phyloP scores from a whole-genome alignment of 148 eudicot species.

The Cornus suecica region DNA sequence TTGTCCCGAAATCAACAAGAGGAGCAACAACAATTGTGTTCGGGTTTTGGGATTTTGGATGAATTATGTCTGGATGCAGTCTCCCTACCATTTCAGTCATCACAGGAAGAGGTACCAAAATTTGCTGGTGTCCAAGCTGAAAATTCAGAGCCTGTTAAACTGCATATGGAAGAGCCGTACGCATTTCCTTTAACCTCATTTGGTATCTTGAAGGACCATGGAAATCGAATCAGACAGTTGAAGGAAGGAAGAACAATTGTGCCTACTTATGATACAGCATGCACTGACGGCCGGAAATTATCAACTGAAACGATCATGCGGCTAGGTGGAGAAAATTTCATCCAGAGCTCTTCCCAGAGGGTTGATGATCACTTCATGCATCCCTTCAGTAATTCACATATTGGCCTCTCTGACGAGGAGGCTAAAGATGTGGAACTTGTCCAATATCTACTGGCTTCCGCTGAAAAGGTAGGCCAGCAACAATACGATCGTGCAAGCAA shows the following conservation, averaged over 20 bases:
- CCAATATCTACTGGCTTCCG: conserved; percentile 16
- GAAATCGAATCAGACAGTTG: background rate
- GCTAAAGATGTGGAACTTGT: conserved; percentile 20
- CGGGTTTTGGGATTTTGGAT: conserved; percentile 5
- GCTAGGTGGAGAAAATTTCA: conserved; percentile 16
- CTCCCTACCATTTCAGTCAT: conserved; percentile 13
- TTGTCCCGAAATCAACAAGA: conserved; percentile 3
- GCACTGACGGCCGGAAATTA: background rate
- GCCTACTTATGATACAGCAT: background rate
- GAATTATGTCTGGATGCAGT: conserved; percentile 1
- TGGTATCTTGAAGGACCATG: background rate
- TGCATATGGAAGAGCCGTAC: background rate
- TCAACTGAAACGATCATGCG: conserved; percentile 17
- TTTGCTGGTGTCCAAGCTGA: background rate
- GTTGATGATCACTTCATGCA: background rate
- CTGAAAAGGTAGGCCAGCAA: conserved; percentile 16
- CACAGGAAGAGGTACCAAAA: conserved; percentile 20
- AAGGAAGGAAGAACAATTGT: background rate
- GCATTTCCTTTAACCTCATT: background rate
- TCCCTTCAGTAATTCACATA: background rate
- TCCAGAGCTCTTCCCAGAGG: conserved; percentile 3
- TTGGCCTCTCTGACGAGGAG: conserved; percentile 10
- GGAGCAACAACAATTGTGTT: conserved; percentile 1
- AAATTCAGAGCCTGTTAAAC: background rate
- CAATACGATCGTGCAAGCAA: conserved; percentile 22